phyloP scores from a whole-genome alignment of 2,329 filamentous ascomycete species.

The Fusarium xyrophilum region DNA sequence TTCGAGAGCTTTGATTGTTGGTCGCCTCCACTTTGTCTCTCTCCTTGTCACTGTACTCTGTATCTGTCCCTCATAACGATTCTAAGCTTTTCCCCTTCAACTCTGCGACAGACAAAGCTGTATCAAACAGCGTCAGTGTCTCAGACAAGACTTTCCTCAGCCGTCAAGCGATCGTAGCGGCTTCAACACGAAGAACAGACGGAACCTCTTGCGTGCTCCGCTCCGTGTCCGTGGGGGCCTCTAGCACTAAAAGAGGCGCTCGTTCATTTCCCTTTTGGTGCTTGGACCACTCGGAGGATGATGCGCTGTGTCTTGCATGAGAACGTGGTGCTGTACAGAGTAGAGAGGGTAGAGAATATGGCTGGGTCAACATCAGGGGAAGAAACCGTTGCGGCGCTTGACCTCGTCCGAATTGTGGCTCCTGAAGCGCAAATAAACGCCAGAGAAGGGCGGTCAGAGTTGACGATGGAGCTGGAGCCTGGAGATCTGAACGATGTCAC shows the following conservation, averaged over 20 bases:
- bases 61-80: neutral
- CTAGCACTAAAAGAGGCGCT: slow-evolving; percentile 15
- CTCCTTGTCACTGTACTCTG: neutral
- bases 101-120: slow-evolving; percentile 5
- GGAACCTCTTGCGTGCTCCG: slow-evolving; percentile 25
- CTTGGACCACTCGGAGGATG: slow-evolving; percentile 16
- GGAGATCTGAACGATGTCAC: neutral
- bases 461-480: neutral
- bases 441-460: slow-evolving; percentile 2
- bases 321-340: neutral
- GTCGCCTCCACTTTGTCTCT: slow-evolving; percentile 7
- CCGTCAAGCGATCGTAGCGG: neutral
- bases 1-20: slow-evolving; percentile 4
- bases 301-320: slow-evolving; percentile 11
- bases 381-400: neutral
- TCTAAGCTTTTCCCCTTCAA: slow-evolving; percentile 14
- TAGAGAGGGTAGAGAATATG: slow-evolving; percentile 3
- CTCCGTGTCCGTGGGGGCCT: slow-evolving; percentile 23
- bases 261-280: slow-evolving; percentile 28
- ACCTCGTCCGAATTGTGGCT: slow-evolving; percentile 1
- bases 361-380: slow-evolving; percentile 8
- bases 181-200: neutral
- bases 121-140: slow-evolving; percentile 21
- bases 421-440: slow-evolving; percentile 6
- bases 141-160: neutral